Evolutionary conservation across 176 grass and related monocot species (phyloP).

Genomic region (Leersia perrieri): DNA sequence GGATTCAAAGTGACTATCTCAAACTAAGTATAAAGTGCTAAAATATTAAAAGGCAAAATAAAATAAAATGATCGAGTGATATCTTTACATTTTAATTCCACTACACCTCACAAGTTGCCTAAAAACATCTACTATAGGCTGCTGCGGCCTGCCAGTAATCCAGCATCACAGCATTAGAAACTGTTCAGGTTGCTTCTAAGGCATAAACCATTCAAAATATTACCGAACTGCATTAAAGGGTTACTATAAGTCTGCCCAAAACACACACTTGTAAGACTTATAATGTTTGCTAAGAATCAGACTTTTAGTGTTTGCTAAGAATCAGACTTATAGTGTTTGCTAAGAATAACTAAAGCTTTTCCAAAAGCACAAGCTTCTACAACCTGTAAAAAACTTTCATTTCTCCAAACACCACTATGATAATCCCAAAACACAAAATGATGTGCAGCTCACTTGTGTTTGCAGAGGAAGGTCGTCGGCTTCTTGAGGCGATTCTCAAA

Average conservation of each 20-base stretch:
- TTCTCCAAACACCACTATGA: slow-evolving; percentile 1
- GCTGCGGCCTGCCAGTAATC: neutral
- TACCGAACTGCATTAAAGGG: neutral
- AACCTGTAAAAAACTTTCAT: neutral
- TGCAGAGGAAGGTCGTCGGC: slow-evolving; percentile 92
- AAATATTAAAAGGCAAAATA: neutral
- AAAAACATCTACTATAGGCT: neutral
- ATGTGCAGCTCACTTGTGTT: slow-evolving; percentile 54
- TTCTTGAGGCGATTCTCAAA: slow-evolving; percentile 90
- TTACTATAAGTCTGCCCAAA: neutral
- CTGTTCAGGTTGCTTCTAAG: neutral
- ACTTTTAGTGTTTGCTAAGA: neutral
- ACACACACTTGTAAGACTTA: neutral
- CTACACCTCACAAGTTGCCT: neutral
- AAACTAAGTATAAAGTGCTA: neutral
- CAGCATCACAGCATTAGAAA: slow-evolving; percentile 24
- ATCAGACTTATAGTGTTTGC: neutral
- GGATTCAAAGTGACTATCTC: neutral
- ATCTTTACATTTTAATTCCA: neutral
- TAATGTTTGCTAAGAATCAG: neutral
- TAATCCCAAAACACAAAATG: neutral
- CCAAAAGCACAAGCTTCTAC: neutral
- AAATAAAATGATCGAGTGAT: neutral
- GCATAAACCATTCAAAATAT: slow-evolving; percentile 13
- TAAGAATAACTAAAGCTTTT: neutral